Evolutionary conservation across 495 filamentous ascomycete genomes (phyloP), one percentile per base, ranked within the genome.

Genomic region (Xeromyces bisporus): DNA sequence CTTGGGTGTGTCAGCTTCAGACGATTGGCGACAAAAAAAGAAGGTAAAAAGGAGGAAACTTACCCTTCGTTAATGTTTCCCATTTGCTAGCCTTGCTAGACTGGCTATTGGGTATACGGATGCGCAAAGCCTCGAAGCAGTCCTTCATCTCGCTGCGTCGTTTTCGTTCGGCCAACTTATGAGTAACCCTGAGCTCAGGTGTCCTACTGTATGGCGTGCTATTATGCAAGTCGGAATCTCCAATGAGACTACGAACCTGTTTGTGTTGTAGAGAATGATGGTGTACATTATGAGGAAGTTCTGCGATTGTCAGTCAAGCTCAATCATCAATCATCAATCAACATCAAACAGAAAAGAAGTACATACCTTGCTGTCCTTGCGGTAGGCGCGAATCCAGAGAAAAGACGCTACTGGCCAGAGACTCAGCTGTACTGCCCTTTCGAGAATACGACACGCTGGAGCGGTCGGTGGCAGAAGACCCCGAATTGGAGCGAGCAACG

Each of bases 111-210:
- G 87, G 87, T 38, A 94, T 73, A 24, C 83, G 67, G 31, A 75
- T 66, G 23, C 86, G 73, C 15, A 99, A 56, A 27, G 77, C 67
- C 39, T 99, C 89, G 48, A 96, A 96, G 5, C 94, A 66, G 46
- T 86, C 77, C 53, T 99, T 99, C 89, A 99, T 96, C 50, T 99
- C 89, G 29, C 83, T 93, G 20, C 89, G 71, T 10, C 89, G 77
- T 56, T 96, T 99, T 21, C 89, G 69, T 56, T 99, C 89, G 4
- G 89, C 89, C 27, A 96, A 64, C 47, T 99, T 99, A 42, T 99
- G 89, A 29, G 81, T 93, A 18, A 93, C 75, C 23, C 89, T 67
- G n/a, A 96, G 63, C 50, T 94, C 89, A 6, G 89, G 89, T 1
- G 89, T 99, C 26, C 89, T 64, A 44, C 85, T 93, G 50, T 96